These are phyloP conservation scores for Fraxinus cuspidata DNA, from an alignment of 257 asterid genomes.

Conservation along the genomic window DNA sequence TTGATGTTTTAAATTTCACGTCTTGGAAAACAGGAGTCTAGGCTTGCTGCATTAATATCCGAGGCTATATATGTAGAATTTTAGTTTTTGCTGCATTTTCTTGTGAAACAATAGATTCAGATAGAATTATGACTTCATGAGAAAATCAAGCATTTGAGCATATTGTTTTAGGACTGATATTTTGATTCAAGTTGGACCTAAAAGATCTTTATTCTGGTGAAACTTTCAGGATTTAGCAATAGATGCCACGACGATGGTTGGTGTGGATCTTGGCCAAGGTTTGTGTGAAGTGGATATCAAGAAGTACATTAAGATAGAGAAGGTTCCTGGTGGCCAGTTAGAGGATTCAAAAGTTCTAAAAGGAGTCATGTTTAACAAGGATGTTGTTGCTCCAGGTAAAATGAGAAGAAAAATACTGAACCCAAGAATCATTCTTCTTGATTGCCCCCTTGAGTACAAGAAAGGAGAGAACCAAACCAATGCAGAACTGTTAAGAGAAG, in stretches of 20 bases:
- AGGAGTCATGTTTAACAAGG: slow-evolving; percentile 97
- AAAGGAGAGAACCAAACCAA: slow-evolving; percentile 98
- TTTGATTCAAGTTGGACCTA: background rate
- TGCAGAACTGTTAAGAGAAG: slow-evolving; percentile 88
- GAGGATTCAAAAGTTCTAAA: slow-evolving; percentile 86
- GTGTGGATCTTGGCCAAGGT: slow-evolving; percentile 91
- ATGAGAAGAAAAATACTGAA: slow-evolving; percentile 84
- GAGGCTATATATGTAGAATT: background rate
- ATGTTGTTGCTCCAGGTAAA: slow-evolving; percentile 96
- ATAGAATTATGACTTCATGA: background rate
- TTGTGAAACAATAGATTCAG: background rate
- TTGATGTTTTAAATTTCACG: background rate
- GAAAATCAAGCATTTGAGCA: background rate
- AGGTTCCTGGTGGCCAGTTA: slow-evolving; percentile 94
- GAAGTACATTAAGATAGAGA: slow-evolving; percentile 93
- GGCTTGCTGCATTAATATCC: background rate
- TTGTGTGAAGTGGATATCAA: slow-evolving; percentile 91
- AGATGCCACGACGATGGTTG: slow-evolving; percentile 81
- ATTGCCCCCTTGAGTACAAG: slow-evolving; percentile 93
- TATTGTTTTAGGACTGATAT: background rate
- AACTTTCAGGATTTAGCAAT: slow-evolving; percentile 80
- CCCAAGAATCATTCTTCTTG: slow-evolving; percentile 93
- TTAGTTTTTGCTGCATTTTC: background rate
- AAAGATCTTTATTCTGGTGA: slow-evolving; percentile 23
- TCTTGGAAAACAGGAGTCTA: background rate